These are phyloP conservation scores for Middelhovenomyces tepae DNA, from an alignment of 805 yeast genomes.

Conservation along the genomic window DNA sequence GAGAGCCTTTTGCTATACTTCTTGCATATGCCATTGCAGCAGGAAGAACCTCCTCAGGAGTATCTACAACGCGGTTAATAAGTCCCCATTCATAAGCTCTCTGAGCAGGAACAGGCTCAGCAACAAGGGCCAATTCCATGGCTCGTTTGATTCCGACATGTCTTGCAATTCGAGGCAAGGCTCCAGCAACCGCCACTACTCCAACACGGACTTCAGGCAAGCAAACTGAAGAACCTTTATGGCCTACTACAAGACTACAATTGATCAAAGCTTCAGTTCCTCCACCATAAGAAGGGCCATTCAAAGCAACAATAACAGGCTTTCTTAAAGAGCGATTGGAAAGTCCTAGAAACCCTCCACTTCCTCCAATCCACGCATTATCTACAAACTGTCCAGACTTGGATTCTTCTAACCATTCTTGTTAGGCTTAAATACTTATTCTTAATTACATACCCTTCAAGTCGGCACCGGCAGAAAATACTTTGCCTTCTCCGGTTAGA, in stretches of 20 bases:
- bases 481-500: conserved; percentile 20
- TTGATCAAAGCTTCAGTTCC: conserved; percentile 23
- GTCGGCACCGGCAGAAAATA: conserved; percentile 26
- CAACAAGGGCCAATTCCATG: conserved; percentile 19
- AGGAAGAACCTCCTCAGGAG: conserved; percentile 15
- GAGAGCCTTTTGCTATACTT: conserved; percentile 17
- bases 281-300: conserved; percentile 22
- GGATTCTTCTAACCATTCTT: conserved; percentile 12
- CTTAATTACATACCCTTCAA: too few species aligned
- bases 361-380: conserved; percentile 2
- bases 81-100: conserved; percentile 21
- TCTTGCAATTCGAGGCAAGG: conserved; percentile 20
- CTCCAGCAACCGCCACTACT: conserved; percentile 22
- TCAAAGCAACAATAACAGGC: conserved; percentile 23
- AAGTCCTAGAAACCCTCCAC: conserved; percentile 20
- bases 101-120: conserved; percentile 21
- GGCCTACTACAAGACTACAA: conserved; percentile 22
- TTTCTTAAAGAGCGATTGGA: conserved; percentile 18
- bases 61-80: conserved; percentile 17
- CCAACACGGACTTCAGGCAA: conserved; percentile 22
- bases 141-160: conserved; percentile 19
- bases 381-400: conserved; percentile 1
- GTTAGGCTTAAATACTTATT: too few species aligned
- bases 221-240: conserved; percentile 14
- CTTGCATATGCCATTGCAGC: conserved; percentile 18